Conservation (phyloP, 2,329 filamentous ascomycete species). For the Chaetoscypha palmicola region DNA sequence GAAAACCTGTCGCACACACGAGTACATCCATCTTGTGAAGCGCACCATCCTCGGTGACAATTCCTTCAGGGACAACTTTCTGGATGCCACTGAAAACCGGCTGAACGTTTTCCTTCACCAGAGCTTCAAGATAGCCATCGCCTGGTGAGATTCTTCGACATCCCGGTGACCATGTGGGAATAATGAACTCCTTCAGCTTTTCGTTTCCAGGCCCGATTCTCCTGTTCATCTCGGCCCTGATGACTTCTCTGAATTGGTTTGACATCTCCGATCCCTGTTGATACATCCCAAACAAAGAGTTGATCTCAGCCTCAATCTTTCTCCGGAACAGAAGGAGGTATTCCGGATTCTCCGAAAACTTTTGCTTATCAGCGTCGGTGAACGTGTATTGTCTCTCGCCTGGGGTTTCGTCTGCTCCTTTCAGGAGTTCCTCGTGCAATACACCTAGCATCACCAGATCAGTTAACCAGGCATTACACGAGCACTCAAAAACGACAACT, state of each 20-base stretch:
- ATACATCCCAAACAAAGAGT: constrained; percentile 38
- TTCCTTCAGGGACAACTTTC: constrained; percentile 38
- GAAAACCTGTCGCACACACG: constrained; percentile 31
- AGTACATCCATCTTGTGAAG: constrained; percentile 30
- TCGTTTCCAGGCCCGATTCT: constrained; percentile 37
- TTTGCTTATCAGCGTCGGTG: constrained; percentile 33
- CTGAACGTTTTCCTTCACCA: constrained; percentile 39
- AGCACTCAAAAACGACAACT: neutral
- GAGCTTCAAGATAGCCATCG: constrained; percentile 37
- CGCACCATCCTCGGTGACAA: constrained; percentile 37
- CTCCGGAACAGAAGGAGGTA: constrained; percentile 38
- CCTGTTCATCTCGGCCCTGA: constrained; percentile 38
- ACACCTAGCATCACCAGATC: no score
- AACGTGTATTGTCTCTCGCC: constrained; percentile 35
- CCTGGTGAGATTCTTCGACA: constrained; percentile 36
- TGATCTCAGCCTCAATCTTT: constrained; percentile 38
- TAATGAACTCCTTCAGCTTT: constrained; percentile 36
- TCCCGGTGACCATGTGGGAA: constrained; percentile 38
- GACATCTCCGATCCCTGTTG: constrained; percentile 36
- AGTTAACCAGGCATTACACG: no score
- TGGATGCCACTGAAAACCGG: constrained; percentile 28
- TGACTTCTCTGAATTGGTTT: constrained; percentile 34
- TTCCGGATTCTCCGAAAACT: constrained; percentile 35
- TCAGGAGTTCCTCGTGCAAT: constrained; percentile 9
- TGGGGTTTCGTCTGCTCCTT: constrained; percentile 26